These are phyloP conservation scores for Saccharomyces hybrid DNA, from an alignment of 1,139 yeast species.

Conservation along the genomic window DNA sequence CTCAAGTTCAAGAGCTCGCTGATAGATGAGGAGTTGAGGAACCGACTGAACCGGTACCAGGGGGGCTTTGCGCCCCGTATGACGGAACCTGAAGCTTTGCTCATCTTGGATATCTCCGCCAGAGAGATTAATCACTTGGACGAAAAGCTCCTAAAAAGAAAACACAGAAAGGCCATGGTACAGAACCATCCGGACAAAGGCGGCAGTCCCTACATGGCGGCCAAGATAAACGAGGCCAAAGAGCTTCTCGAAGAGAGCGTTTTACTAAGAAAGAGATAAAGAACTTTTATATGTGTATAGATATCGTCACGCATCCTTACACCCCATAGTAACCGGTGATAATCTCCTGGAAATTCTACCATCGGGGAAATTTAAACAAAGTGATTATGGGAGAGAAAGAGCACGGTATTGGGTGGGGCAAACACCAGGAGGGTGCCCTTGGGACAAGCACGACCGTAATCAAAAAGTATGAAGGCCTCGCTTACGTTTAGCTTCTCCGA, in stretches of 20 bases:
- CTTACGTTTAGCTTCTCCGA: not conserved
- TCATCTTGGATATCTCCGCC: constrained; percentile 45
- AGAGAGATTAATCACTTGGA: constrained; percentile 53
- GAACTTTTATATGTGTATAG: constrained; percentile 3
- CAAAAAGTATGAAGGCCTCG: not conserved
- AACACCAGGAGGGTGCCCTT: not conserved
- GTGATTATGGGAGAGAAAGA: not conserved
- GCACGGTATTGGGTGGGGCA: not conserved
- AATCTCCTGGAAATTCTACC: not conserved
- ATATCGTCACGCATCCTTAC: not conserved
- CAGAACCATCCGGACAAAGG: constrained; percentile 96
- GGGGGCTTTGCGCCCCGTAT: constrained; percentile 85
- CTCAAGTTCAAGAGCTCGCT: constrained; percentile 4
- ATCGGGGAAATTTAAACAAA: not conserved
- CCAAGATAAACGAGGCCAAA: constrained; percentile 86
- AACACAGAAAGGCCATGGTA: constrained; percentile 83
- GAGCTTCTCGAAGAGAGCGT: constrained; percentile 24
- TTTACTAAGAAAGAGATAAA: constrained; percentile 14
- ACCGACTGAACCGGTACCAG: constrained; percentile 5
- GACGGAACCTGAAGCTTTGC: constrained; percentile 84
- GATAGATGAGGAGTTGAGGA: constrained; percentile 4
- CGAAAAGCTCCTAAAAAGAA: constrained; percentile 69
- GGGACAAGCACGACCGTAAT: not conserved
- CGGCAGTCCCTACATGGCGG: constrained; percentile 91
- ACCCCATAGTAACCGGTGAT: not conserved